Evolutionary conservation across 164 flowering plant genomes (phyloP), one percentile per base, ranked within the genome.

Genomic region (Macadamia integrifolia): DNA sequence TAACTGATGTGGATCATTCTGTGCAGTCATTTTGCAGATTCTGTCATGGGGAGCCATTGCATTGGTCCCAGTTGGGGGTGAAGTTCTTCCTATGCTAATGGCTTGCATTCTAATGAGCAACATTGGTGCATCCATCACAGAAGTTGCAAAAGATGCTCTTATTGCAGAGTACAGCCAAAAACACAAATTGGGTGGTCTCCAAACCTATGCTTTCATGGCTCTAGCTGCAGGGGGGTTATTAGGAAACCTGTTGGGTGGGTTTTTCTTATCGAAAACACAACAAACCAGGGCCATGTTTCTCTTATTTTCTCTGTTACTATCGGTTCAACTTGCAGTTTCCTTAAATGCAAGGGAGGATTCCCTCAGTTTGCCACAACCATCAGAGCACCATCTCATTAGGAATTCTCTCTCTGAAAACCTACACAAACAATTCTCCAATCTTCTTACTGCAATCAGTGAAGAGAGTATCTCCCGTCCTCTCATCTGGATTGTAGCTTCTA

Each of bases 131-230:
- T 87, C 97, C 56, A 75, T 90, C 44, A 74, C 94, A 35, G 98
- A 91, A 80, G 97, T 93, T 58, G 93, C 96, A 48, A 84, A 83
- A 65, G 96, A 93, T 73, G 96, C 96, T 63, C 90, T 93, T 55
- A 78, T 88, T 48, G 92, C 97, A 8, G 98, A 91, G 65, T 88
- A 84, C 65, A 91, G 94, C 48, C 80, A 86, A 60, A 80, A 71
- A 58, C 74, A 81, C 71, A 82, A 72, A 67, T 66, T 82, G 31
- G 67, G 67, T 28, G 90, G 92, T 56, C 88, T 91, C 60, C 98
- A 93, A 69, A 86, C 98, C 55, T 88, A 84, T 68, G 86, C 94
- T 8, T 85, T 85, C 60, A 90, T 88, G 94, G 96, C 88, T 69
- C 78, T 78, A 46, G 91, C 96, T 13, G 78, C 77, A 5, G 98